Conservation (phyloP, 2,329 filamentous ascomycete species). For the Fusarium beomiforme region DNA sequence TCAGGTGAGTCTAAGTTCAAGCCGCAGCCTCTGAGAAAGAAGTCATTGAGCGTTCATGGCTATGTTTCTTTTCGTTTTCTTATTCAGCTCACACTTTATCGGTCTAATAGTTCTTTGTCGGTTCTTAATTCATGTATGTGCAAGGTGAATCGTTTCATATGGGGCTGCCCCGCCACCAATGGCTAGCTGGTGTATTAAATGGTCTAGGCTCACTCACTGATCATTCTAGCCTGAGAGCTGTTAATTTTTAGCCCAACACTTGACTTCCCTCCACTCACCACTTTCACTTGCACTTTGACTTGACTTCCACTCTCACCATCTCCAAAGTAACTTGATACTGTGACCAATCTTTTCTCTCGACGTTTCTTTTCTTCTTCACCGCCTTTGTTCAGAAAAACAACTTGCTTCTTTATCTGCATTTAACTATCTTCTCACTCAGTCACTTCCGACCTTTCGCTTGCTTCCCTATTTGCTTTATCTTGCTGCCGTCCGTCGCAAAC, state of each 20-base stretch:
- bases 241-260: constrained; percentile 40
- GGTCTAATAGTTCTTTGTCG: background rate
- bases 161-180: constrained; percentile 24
- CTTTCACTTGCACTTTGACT: constrained; percentile 9
- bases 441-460: constrained; percentile 5
- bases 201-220: constrained; percentile 23
- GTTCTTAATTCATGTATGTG: constrained; percentile 8
- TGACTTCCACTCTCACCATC: background rate
- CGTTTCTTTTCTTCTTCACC: background rate
- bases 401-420: constrained; percentile 13
- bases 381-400: constrained; percentile 4
- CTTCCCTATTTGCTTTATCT: constrained; percentile 14
- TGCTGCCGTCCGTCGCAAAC: constrained; percentile 28
- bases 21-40: background rate
- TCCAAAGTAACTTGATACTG: constrained; percentile 19
- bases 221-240: constrained; percentile 35
- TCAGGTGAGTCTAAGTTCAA: background rate
- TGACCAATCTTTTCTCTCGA: constrained; percentile 16
- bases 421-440: background rate
- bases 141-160: constrained; percentile 28
- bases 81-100: background rate
- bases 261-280: constrained; percentile 23
- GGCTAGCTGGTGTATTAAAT: background rate
- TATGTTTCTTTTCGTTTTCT: background rate
- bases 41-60: background rate